These are phyloP conservation scores for Claviceps sp. DNA, from an alignment of 2,329 filamentous ascomycete species.

Conservation along the genomic window DNA sequence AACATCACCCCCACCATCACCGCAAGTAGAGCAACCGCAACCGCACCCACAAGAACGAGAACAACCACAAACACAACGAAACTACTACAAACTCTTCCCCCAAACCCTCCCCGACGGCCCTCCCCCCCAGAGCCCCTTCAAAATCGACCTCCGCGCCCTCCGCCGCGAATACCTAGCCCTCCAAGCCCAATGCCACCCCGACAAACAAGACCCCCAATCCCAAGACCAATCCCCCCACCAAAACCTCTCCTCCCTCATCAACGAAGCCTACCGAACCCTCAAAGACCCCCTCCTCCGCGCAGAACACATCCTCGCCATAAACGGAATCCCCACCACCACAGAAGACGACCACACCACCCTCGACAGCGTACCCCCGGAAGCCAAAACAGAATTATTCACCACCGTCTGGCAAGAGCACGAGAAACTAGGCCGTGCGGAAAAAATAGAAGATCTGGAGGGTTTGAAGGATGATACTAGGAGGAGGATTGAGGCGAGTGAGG, in stretches of 20 bases:
- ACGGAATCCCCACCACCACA: constrained; percentile 22
- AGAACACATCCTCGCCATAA: constrained; percentile 71
- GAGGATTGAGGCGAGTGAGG: constrained; percentile 52
- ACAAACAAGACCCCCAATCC: constrained; percentile 41
- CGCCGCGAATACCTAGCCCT: constrained; percentile 77
- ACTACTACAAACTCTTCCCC: constrained; percentile 84
- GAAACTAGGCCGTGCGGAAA: constrained; percentile 33
- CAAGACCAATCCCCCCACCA: constrained; percentile 69
- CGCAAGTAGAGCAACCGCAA: not conserved
- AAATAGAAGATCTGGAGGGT: constrained; percentile 37
- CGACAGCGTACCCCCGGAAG: constrained; percentile 54
- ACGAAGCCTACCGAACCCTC: constrained; percentile 83
- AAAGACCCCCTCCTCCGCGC: constrained; percentile 65
- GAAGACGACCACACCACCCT: not conserved
- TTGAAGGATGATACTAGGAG: constrained; percentile 53
- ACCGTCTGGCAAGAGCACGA: constrained; percentile 70
- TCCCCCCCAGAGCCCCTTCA: constrained; percentile 65
- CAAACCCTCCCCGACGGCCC: constrained; percentile 61
- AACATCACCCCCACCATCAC: not conserved
- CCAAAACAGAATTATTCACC: constrained; percentile 66
- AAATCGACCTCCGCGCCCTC: constrained; percentile 54
- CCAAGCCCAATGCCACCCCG: constrained; percentile 65
- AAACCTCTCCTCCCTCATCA: constrained; percentile 68
- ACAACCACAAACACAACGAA: constrained; percentile 16
- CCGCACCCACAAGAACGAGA: not conserved